Percentiles rank a stretch among this genome's conserved stretches.
phyloP scores from a whole-genome alignment of 306 rosid species.

The Cicer pinnatifidum region DNA sequence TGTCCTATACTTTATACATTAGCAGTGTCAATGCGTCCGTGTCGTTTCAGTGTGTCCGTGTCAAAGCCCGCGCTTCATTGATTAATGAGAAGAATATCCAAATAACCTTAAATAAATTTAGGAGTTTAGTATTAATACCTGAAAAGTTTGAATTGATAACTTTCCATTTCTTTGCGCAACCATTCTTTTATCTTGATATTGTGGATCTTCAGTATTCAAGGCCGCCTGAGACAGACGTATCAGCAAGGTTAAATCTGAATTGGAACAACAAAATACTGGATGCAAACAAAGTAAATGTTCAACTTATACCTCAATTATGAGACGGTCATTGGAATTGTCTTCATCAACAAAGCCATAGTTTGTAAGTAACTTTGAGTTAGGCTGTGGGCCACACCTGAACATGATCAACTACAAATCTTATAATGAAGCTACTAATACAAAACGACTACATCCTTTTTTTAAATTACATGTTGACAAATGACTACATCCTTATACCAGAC shows the following conservation, averaged over 20 bases:
- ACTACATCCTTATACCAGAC: slow-evolving; percentile 68
- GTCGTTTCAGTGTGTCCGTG: too few relatives aligned
- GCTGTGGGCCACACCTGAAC: slow-evolving; percentile 99
- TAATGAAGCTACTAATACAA: slow-evolving; percentile 7
- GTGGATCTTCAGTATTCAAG: slow-evolving; percentile 94
- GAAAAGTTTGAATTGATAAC: slow-evolving; percentile 75
- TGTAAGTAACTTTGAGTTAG: slow-evolving; percentile 84
- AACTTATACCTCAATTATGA: slow-evolving; percentile 67
- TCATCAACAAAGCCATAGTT: slow-evolving; percentile 96
- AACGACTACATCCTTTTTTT: neutral
- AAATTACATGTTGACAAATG: slow-evolving; percentile 37
- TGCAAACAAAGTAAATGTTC: slow-evolving; percentile 29
- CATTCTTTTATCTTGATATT: slow-evolving; percentile 93
- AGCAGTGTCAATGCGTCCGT: too few relatives aligned
- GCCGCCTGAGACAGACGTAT: slow-evolving; percentile 69
- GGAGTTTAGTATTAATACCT: slow-evolving; percentile 56
- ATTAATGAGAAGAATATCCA: slow-evolving; percentile 24
- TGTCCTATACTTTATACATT: too few relatives aligned
- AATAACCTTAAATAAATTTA: slow-evolving; percentile 20
- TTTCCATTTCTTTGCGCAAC: slow-evolving; percentile 94
- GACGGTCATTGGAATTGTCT: slow-evolving; percentile 76
- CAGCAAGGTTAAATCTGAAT: slow-evolving; percentile 40
- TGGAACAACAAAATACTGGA: slow-evolving; percentile 38
- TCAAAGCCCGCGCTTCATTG: too few relatives aligned
- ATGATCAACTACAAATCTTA: slow-evolving; percentile 40